These are phyloP conservation scores for Hemisphaericaspora xylofermentans DNA, from an alignment of 1,139 yeast species.

Conservation along the genomic window DNA sequence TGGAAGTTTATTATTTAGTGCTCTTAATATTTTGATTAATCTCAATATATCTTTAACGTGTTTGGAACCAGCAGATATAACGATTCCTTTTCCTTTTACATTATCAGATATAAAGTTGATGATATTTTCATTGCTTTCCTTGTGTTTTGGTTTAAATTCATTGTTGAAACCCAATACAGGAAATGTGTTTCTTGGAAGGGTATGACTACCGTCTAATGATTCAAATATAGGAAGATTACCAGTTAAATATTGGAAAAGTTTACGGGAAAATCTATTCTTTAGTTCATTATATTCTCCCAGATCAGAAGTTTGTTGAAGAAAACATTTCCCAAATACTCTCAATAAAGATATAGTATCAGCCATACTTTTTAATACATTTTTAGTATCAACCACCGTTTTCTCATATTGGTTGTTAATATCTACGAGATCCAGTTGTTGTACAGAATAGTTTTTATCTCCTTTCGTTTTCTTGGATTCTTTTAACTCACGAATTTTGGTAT, in stretches of 20 bases:
- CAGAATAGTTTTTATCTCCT: not conserved
- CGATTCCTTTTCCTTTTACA: slow-evolving; percentile 40
- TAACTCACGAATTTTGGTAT: slow-evolving; percentile 6
- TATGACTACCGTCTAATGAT: slow-evolving; percentile 2
- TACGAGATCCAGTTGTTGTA: not conserved
- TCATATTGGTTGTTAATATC: slow-evolving; percentile 13
- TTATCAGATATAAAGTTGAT: slow-evolving; percentile 15
- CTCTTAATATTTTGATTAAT: slow-evolving; percentile 38
- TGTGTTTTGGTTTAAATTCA: slow-evolving; percentile 5
- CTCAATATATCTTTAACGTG: slow-evolving; percentile 36
- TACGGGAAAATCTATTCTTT: slow-evolving; percentile 21
- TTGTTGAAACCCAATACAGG: slow-evolving; percentile 12
- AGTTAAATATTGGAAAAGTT: slow-evolving; percentile 33
- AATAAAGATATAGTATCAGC: slow-evolving; percentile 36
- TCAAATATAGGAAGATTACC: slow-evolving; percentile 24
- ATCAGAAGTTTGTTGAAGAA: slow-evolving; percentile 18
- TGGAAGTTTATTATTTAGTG: slow-evolving; percentile 39
- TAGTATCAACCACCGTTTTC: slow-evolving; percentile 18
- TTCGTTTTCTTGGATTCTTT: not conserved
- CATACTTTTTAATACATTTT: slow-evolving; percentile 28
- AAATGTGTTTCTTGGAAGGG: slow-evolving; percentile 9
- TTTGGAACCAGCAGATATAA: slow-evolving; percentile 34
- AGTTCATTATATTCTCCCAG: slow-evolving; percentile 8
- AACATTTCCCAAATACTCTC: slow-evolving; percentile 40
- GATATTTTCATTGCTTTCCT: slow-evolving; percentile 12